These are phyloP conservation scores for Ephemerocybe angulata DNA, from an alignment of 768 basidiomycete genomes.

Conservation along the genomic window DNA sequence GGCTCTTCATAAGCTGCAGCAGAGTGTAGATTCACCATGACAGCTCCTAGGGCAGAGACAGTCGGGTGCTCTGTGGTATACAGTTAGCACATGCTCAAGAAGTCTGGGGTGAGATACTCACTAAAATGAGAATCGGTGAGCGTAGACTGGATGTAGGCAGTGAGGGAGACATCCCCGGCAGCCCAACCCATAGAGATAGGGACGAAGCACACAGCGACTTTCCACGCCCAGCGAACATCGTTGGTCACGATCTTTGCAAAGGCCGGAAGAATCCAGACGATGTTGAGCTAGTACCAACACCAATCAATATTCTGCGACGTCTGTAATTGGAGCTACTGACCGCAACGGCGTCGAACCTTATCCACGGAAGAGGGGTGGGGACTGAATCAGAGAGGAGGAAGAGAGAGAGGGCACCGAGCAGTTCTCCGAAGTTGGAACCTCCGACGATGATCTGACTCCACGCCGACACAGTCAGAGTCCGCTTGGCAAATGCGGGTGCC, in stretches of 20 bases:
- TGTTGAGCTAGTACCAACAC: constrained; percentile 18
- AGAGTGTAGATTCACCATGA: constrained; percentile 15
- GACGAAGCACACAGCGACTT: constrained; percentile 27
- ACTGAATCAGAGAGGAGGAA: constrained; percentile 26
- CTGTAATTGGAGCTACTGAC: constrained; percentile 9
- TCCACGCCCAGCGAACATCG: constrained; percentile 30
- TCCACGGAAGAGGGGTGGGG: constrained; percentile 30
- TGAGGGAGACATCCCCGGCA: constrained; percentile 32
- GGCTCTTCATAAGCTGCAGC: no score
- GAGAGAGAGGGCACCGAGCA: constrained; percentile 27
- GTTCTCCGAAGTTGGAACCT: constrained; percentile 33
- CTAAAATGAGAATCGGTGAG: constrained; percentile 25
- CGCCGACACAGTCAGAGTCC: constrained; percentile 24
- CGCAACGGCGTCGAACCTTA: constrained; percentile 26
- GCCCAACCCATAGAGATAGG: constrained; percentile 35
- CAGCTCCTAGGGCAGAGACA: constrained; percentile 29
- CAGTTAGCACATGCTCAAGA: not conserved
- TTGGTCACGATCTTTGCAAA: constrained; percentile 15
- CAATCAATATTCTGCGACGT: not conserved
- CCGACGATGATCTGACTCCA: constrained; percentile 34
- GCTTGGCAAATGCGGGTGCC: constrained; percentile 28
- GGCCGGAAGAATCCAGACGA: constrained; percentile 29
- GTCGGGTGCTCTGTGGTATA: constrained; percentile 20
- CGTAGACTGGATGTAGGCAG: constrained; percentile 30
- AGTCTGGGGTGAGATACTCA: constrained; percentile 6